Percentiles rank a stretch among this genome's conserved stretches.
These are phyloP conservation scores for Pseudodiploospora longispora DNA, from an alignment of 2,329 filamentous ascomycete genomes.

Conservation along the genomic window DNA sequence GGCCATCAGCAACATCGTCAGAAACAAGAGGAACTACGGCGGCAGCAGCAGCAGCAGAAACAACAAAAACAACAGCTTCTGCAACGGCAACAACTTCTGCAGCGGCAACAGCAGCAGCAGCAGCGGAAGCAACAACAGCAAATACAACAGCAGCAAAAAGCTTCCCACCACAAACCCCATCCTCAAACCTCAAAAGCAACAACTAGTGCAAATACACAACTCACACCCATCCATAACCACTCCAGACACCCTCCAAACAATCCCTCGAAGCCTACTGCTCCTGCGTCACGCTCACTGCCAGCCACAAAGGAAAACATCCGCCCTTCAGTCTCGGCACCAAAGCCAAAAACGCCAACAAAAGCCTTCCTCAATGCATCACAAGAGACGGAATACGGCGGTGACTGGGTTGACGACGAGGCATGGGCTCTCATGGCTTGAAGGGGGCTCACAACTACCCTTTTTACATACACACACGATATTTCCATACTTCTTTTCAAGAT, in stretches of 20 bases:
- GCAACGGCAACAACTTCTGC: no score
- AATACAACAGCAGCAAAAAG: background rate
- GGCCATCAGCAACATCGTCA: background rate
- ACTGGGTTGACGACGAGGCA: slow-evolving; percentile 30
- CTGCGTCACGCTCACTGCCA: no score
- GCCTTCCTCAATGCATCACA: slow-evolving; percentile 19
- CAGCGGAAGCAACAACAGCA: background rate
- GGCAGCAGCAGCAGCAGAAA: background rate
- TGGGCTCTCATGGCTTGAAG: slow-evolving; percentile 19
- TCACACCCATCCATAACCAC: background rate
- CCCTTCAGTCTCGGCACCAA: no score
- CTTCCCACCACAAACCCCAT: background rate
- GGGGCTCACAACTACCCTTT: no score
- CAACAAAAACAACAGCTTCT: background rate
- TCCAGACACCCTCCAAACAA: background rate
- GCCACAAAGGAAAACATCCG: no score
- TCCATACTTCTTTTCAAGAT: no score
- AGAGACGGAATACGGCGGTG: slow-evolving; percentile 31
- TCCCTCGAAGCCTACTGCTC: no score
- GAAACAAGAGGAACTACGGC: background rate
- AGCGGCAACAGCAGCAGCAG: background rate
- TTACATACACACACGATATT: no score
- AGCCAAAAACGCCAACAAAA: no score
- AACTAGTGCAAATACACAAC: background rate
- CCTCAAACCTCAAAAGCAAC: background rate